phyloP scores from a whole-genome alignment of 192 early-diverging fungal genomes.

The Powellomyces hirtus region DNA sequence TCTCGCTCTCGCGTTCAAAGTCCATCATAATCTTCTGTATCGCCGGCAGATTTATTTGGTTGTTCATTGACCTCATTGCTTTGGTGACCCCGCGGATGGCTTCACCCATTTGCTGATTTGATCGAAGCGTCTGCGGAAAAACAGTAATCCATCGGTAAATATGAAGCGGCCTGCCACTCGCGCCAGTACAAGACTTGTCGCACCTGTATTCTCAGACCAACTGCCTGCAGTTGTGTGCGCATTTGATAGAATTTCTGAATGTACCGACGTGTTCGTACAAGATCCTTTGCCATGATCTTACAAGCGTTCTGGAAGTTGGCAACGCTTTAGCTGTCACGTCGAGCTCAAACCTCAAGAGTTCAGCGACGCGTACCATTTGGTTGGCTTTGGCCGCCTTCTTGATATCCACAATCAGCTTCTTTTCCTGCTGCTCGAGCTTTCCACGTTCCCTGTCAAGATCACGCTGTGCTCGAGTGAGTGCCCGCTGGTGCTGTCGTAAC shows the following conservation, averaged over 20 bases:
- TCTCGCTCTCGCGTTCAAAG: conserved; percentile 89
- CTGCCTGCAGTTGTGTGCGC: conserved; percentile 91
- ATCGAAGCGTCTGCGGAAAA: conserved; percentile 69
- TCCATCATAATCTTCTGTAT: conserved; percentile 97
- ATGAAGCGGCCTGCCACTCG: not conserved
- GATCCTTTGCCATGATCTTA: conserved; percentile 97
- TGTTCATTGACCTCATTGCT: conserved; percentile 98
- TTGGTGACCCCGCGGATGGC: conserved; percentile 94
- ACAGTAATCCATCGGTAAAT: not conserved
- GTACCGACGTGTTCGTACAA: conserved; percentile 90
- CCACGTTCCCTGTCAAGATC: conserved; percentile 86
- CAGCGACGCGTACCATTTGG: conserved; percentile 69
- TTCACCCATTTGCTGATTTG: conserved; percentile 94
- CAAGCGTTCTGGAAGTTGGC: conserved; percentile 62
- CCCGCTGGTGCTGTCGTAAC: conserved; percentile 88
- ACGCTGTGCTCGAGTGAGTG: conserved; percentile 81
- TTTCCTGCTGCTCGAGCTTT: conserved; percentile 92
- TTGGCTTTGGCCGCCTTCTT: conserved; percentile 87
- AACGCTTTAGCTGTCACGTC: not conserved
- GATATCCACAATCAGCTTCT: conserved; percentile 91
- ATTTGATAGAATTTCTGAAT: conserved; percentile 96
- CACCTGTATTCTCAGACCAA: conserved; percentile 85
- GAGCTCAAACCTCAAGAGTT: not conserved
- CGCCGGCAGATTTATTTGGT: conserved; percentile 87
- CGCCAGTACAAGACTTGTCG: not conserved